Conservation (phyloP, 2,329 filamentous ascomycete genomes). For the Myriosclerotinia curreyana region DNA sequence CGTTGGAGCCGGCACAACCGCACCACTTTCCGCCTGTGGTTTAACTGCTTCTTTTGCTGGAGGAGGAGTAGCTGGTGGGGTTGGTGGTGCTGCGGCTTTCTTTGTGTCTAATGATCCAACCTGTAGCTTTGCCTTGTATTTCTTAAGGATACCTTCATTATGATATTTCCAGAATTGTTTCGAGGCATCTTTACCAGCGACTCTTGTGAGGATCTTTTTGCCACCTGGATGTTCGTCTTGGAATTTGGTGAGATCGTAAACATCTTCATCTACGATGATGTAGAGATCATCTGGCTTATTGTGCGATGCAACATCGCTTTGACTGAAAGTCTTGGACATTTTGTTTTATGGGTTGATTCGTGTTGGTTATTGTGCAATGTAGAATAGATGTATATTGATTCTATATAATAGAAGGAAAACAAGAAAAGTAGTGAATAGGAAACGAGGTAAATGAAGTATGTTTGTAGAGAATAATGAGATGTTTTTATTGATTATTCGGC, state of each 20-base stretch:
- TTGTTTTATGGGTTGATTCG: conserved; percentile 11
- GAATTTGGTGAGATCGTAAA: conserved; percentile 91
- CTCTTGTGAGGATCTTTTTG: conserved; percentile 39
- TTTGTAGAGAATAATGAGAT: neutral
- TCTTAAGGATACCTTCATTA: conserved; percentile 41
- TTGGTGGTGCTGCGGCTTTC: conserved; percentile 55
- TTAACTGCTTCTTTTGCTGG: conserved; percentile 50
- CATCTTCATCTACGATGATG: conserved; percentile 90
- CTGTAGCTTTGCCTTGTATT: conserved; percentile 86
- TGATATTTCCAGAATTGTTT: conserved; percentile 42
- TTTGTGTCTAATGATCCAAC: conserved; percentile 84
- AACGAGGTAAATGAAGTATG: neutral
- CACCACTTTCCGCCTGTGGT: conserved; percentile 54
- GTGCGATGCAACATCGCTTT: conserved; percentile 83
- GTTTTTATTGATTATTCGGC: neutral
- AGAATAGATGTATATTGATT: neutral
- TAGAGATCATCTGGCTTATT: conserved; percentile 84
- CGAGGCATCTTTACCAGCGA: conserved; percentile 40
- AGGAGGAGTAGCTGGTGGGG: conserved; percentile 48
- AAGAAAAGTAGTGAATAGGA: neutral
- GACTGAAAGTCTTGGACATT: conserved; percentile 87
- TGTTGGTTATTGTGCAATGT: neutral
- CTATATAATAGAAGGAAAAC: neutral
- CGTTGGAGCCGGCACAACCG: conserved; percentile 50
- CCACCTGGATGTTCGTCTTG: conserved; percentile 71